Evolutionary conservation across 129 eudicot genomes (phyloP).

Genomic region (Lactuca sativa): DNA sequence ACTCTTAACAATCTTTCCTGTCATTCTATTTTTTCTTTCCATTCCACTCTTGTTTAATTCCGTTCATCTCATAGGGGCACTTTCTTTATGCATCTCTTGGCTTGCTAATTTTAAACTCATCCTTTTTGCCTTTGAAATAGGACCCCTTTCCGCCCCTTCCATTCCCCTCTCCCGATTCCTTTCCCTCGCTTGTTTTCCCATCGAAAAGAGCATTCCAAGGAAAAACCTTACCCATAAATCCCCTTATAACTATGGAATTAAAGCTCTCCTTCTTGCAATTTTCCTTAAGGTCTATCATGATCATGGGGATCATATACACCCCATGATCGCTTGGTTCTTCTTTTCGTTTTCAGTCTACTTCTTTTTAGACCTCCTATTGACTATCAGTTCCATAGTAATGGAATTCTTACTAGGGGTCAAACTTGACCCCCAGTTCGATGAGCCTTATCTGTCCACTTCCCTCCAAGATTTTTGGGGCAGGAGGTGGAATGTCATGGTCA

Average conservation of each 20-base stretch:
- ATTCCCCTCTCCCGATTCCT: conserved; percentile 27
- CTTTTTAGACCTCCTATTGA: conserved; percentile 44
- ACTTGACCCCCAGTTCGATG: conserved; percentile 78
- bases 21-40: conserved; percentile 23
- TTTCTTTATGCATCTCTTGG: conserved; percentile 38
- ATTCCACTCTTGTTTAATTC: conserved; percentile 30
- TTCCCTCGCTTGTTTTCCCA: conserved; percentile 29
- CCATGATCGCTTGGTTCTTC: conserved; percentile 31
- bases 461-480: conserved; percentile 91
- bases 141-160: conserved; percentile 31
- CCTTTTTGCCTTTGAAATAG: conserved; percentile 36
- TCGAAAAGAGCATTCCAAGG: conserved; percentile 15
- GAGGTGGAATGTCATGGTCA: conserved; percentile 86
- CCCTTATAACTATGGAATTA: conserved; percentile 33
- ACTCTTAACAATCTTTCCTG: conserved; percentile 31
- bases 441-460: conserved; percentile 73
- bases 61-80: conserved; percentile 25
- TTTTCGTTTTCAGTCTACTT: conserved; percentile 45
- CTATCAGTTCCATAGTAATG: conserved; percentile 31
- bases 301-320: conserved; percentile 29
- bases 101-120: conserved; percentile 46
- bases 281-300: conserved; percentile 36
- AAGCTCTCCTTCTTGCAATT: conserved; percentile 36
- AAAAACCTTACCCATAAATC: conserved; percentile 12
- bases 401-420: conserved; percentile 30